Evolutionary conservation across 2,329 filamentous ascomycete species (phyloP), one percentile per base, ranked within the genome.

Genomic region (Neofusicoccum cordaticola): DNA sequence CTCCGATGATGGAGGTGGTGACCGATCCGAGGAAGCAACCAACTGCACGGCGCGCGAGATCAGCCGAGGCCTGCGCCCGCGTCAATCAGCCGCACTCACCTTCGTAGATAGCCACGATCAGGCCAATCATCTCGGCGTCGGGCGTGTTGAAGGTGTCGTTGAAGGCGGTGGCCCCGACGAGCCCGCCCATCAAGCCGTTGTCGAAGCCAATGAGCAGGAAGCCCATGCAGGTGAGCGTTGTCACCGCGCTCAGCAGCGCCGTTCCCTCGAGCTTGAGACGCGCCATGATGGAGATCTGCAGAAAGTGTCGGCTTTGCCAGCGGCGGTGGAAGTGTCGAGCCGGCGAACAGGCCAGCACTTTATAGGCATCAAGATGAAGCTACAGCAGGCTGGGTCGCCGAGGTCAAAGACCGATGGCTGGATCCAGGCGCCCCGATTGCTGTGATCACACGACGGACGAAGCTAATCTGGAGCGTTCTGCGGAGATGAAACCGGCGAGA

Each of bases 121-220:
- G 67, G 4, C 79, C 79, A 11, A 80, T 77, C 71, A 83, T 58
- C 31, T 22, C 27, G 9, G 53, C 39, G 4, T 37, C n/a, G 7
- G 53, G 53, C 4, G 11, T 58, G 19, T 58, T 31, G n/a, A 58
- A 58, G 12, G 39, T 41, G 53, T 58, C 39, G 15, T 58, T 58
- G 39, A 41, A 58, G 5, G 39, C 53, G 9, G 39, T 44, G 39
- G 53, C 42, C 2, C 42, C 42, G 9, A 58, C 53, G 0, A 58
- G 31, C 2, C 53, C 53, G 65, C 77, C 78, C 78, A 81, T 78
- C 2, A 81, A 69, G 3, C 79, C 80, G 73, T 82, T 82, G 65
- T 81, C 80, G 66, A 75, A 82, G 19, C 81, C 81, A 47, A 83
- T 82, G 41, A 83, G 74, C 68, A 83, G 74, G 65, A 83, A 83